Base-by-base conservation (phyloP, 164 flowering plant species). In the Sextonia rubra region DNA sequence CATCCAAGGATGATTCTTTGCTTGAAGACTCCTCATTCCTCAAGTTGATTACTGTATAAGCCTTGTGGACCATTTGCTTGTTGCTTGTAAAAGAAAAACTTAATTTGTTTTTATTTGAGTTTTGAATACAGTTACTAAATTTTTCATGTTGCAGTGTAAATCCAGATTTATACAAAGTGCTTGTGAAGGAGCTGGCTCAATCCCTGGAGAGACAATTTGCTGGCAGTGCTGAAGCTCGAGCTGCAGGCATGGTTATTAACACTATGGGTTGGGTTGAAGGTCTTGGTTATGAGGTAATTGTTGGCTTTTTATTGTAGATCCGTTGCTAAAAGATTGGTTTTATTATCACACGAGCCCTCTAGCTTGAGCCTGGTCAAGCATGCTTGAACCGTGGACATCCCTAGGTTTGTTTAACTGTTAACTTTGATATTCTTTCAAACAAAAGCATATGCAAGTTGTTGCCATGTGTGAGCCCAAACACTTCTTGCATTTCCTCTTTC, bases 261-360 rank as follows among this genome's bases (percentile, higher is more conserved):
- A 93, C 99, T 69, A 95, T 93, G 97, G 99, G 98, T 32, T 95
- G 98, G 98, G 84, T 91, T 72, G 98, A 95, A 80, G 97, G 94
- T 82, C 82, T 86, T 64, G 99, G 98, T 69, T 93, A 95, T 82
- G 97, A 95, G 92, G 97, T 90, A 80, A 64, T 65, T 49, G 24
- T 18, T 29, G 22, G 30, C 52, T 44, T 64, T 27, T 64, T 14
- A 52, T 52, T 3, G 58, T 17, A 52, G 58, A 52, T 52, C 14
- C 14, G 5, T 52, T 52, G 44, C 44, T 37, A 37, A 37, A 37
- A 37, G 11, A 37, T 37, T 37, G 8, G 44, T 9, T 37, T 37
- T 37, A 37, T 37, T 37, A 37, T 37, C 44, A 37, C 44, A 37
- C 11, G 44, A 37, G 44, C 11, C 0, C 44, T 37, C 11, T 37